These are phyloP conservation scores for Dissoconium aciculare DNA, from an alignment of 2,329 filamentous ascomycete genomes.

Conservation along the genomic window DNA sequence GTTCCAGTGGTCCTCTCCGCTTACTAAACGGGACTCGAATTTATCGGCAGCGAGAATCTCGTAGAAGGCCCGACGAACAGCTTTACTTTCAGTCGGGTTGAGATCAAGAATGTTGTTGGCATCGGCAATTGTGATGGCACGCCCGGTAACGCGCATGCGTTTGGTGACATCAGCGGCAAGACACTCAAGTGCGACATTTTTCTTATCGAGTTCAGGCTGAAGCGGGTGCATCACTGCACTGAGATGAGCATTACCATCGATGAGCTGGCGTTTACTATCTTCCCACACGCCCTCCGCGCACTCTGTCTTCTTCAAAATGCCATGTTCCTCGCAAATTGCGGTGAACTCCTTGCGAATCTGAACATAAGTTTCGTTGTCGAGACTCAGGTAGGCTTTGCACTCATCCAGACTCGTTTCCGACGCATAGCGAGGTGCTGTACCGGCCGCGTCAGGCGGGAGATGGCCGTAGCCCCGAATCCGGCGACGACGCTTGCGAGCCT, in stretches of 20 bases:
- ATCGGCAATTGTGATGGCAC: conserved; percentile 56
- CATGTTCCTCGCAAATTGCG: conserved; percentile 50
- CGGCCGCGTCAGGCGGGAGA: conserved; percentile 50
- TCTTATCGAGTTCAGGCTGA: conserved; percentile 44
- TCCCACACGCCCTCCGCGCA: conserved; percentile 63
- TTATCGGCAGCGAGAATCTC: conserved; percentile 48
- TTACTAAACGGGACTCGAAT: conserved; percentile 59
- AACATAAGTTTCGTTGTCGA: conserved; percentile 50
- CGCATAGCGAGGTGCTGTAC: conserved; percentile 53
- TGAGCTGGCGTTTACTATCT: conserved; percentile 49
- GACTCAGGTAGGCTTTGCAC: conserved; percentile 51
- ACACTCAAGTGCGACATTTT: conserved; percentile 57
- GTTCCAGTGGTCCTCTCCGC: conserved; percentile 56
- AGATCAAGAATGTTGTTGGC: conserved; percentile 58
- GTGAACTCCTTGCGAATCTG: conserved; percentile 53
- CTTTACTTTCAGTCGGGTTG: conserved; percentile 52
- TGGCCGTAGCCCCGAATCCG: conserved; percentile 54
- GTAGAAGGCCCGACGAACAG: conserved; percentile 51
- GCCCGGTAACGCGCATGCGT: conserved; percentile 50
- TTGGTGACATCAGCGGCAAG: conserved; percentile 74
- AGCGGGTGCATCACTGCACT: conserved; percentile 43
- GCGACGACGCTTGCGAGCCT: conserved; percentile 50
- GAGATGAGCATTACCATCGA: conserved; percentile 50
- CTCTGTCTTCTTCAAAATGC: conserved; percentile 60
- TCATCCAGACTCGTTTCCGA: conserved; percentile 74